Evolutionary conservation across 805 yeast species (phyloP).

Genomic region (Candida tibetensis): DNA sequence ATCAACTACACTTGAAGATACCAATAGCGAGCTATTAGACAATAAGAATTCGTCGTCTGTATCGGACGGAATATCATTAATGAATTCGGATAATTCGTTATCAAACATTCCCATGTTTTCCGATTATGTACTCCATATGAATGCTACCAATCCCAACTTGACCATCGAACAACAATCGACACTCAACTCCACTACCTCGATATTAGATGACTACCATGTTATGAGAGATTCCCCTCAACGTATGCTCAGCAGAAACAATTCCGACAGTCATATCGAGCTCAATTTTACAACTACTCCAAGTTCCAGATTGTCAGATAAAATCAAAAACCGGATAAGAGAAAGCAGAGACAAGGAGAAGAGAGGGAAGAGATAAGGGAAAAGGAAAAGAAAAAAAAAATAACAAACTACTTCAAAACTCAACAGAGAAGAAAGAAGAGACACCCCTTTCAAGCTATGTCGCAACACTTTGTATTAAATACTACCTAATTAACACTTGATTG

Average conservation of each 20-base stretch:
- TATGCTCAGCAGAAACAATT: conserved; percentile 19
- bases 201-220: conserved; percentile 31
- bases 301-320: conserved; percentile 29
- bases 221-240: conserved; percentile 7
- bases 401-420: too few species aligned
- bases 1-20: conserved; percentile 8
- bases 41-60: conserved; percentile 36
- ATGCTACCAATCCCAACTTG: conserved; percentile 22
- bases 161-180: conserved; percentile 23
- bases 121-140: conserved; percentile 42
- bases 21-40: conserved; percentile 18
- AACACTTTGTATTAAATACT: neutral
- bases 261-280: conserved; percentile 29
- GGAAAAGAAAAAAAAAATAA: too few species aligned
- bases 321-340: conserved; percentile 35
- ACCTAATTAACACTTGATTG: conserved; percentile 49
- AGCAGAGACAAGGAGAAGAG: conserved; percentile 22
- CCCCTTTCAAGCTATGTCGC: too few species aligned
- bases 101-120: conserved; percentile 65
- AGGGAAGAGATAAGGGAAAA: too few species aligned
- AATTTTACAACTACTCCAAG: conserved; percentile 23
- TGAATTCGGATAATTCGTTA: conserved; percentile 58
- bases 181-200: conserved; percentile 28
- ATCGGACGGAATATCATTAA: conserved; percentile 60
- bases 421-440: too few species aligned